Base-by-base conservation (phyloP, 352 stramenopile species). In the Phytophthora multivora region DNA sequence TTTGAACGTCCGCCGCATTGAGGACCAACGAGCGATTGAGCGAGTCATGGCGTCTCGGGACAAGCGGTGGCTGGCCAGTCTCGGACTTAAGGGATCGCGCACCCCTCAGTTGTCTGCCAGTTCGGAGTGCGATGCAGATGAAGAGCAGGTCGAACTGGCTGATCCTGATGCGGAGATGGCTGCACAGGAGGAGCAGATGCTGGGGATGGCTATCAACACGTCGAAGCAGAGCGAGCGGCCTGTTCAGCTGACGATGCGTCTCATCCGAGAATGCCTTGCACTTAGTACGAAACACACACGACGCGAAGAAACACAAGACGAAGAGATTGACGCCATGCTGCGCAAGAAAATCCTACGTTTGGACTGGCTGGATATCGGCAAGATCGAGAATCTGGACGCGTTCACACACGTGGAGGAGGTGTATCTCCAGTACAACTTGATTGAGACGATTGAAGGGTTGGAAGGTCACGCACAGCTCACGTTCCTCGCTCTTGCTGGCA, bases 381-480 rank as follows among this genome's bases (percentile, higher is more conserved):
- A 74, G 46, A 89, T 93, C 33, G 84, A 93, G 50, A 91, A 93
- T 41, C 48, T 93, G 4, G 81, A 93, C 25, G 82, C 73, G 42
- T 90, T 90, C 46, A 87, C 77, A 26, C 81, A 91, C 42, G 62
- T 93, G 28, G 69, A 88, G 39, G 82, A 91, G 55, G 51, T 93
- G 25, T 91, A 91, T 52, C 69, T 93, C 3, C 84, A 93, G 68
- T 82, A 90, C 54, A 93, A 93, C 59, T 38, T 84, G 40, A 79
- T 93, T 15, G 49, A 74, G 36, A 51, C n/a, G 15, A 81, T 93
- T 10, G 82, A 90, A 66, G 80, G 73, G 19, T 55, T 93, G 31
- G 84, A 91, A 4, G 60, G 84, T 26, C 80, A 91, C 25, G 30
- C 50, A 16, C 56, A 85, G 21, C 67, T 93, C 5, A 71, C 69